These are phyloP conservation scores for Gossypium rotundifolium DNA, from an alignment of 345 rosid genomes.

Conservation along the genomic window DNA sequence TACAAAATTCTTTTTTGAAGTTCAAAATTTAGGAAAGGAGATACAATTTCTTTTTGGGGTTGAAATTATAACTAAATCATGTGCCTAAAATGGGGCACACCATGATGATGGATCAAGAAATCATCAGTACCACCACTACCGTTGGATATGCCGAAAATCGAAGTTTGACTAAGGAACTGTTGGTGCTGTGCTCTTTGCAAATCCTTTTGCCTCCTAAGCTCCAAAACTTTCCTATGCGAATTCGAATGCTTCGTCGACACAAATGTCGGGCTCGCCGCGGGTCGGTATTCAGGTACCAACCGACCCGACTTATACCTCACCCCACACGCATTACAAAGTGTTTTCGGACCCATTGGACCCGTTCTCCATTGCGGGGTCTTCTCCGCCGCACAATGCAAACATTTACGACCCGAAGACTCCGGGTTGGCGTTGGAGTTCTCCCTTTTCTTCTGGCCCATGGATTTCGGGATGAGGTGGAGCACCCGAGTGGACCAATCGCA, in stretches of 20 bases:
- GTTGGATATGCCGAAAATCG: constrained; percentile 39
- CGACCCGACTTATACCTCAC: constrained; percentile 72
- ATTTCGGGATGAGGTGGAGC: constrained; percentile 32
- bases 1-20: no score
- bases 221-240: constrained; percentile 72
- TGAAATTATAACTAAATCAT: constrained; percentile 29
- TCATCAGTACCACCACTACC: constrained; percentile 39
- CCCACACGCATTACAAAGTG: constrained; percentile 69
- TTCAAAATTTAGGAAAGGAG: no score
- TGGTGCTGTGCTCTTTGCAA: constrained; percentile 34
- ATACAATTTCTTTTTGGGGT: no score
- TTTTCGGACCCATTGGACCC: constrained; percentile 73
- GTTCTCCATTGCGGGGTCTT: constrained; percentile 82
- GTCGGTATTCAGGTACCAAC: constrained; percentile 65
- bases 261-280: constrained; percentile 73
- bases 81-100: constrained; percentile 39
- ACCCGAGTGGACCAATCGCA: constrained; percentile 70
- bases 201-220: constrained; percentile 62
- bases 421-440: constrained; percentile 10
- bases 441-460: constrained; percentile 21
- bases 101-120: constrained; percentile 38
- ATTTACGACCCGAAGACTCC: constrained; percentile 30
- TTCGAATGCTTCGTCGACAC: constrained; percentile 59
- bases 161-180: constrained; percentile 36
- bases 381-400: constrained; percentile 62